Evolutionary conservation across 2,329 filamentous ascomycete genomes (phyloP).

Genomic region (Cercospora berteroae): DNA sequence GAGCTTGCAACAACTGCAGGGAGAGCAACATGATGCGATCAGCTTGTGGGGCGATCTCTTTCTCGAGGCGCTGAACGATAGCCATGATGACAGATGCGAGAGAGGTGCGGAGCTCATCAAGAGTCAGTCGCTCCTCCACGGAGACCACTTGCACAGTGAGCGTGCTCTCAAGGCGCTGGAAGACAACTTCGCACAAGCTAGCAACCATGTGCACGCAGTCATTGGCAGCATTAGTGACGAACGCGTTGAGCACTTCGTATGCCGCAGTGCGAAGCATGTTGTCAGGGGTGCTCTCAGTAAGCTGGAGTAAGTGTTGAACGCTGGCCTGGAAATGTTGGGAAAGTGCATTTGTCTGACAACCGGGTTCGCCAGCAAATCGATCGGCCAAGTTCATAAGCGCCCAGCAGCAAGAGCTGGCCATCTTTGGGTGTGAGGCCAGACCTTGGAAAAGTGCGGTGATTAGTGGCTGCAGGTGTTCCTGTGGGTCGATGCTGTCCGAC

Average conservation of each 20-base stretch:
- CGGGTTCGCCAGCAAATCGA: conserved; percentile 84
- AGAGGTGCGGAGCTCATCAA: conserved; percentile 98
- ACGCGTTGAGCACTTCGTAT: conserved; percentile 94
- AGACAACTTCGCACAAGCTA: conserved; percentile 78
- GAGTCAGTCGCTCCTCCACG: conserved; percentile 90
- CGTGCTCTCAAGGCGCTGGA: conserved; percentile 88
- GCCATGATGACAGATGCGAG: conserved; percentile 86
- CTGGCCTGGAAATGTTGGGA: conserved; percentile 92
- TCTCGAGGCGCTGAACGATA: conserved; percentile 86
- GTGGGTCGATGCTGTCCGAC: conserved; percentile 84
- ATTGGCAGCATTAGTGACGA: conserved; percentile 84
- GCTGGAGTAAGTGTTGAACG: conserved; percentile 76
- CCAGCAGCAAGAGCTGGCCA: conserved; percentile 98
- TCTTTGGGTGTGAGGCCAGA: conserved; percentile 87
- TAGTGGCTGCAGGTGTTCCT: conserved; percentile 75
- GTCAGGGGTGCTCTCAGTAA: conserved; percentile 84
- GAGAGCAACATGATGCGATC: conserved; percentile 92
- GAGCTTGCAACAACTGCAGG: conserved; percentile 73
- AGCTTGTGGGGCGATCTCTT: conserved; percentile 83
- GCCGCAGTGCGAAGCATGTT: conserved; percentile 89
- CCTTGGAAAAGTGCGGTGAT: conserved; percentile 88
- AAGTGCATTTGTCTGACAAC: conserved; percentile 74
- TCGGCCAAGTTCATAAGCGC: conserved; percentile 97
- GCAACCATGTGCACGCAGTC: conserved; percentile 81
- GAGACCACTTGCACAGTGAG: conserved; percentile 92